These are phyloP conservation scores for Euphorbia celastroides DNA, from an alignment of 441 rosid genomes.

Conservation along the genomic window DNA sequence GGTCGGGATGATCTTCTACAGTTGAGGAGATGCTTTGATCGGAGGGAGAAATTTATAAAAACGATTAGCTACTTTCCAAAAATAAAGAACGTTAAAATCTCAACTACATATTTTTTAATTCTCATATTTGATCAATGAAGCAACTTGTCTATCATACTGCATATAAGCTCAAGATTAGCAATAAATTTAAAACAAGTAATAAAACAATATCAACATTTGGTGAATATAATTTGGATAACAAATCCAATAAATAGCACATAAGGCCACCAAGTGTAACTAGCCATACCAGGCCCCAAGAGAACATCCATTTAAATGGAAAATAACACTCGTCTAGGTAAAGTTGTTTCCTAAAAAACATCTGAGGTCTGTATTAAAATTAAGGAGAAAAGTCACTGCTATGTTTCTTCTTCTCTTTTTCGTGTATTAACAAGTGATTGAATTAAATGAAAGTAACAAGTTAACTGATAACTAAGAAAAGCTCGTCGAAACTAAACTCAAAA, in stretches of 20 bases:
- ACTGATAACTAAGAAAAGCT: neutral
- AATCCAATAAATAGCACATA: neutral
- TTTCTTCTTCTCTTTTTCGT: neutral
- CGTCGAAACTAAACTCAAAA: neutral
- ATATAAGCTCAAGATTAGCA: neutral
- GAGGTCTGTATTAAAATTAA: neutral
- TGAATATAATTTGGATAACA: neutral
- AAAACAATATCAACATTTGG: neutral
- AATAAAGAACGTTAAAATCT: neutral
- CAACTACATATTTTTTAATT: neutral
- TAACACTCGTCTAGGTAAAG: neutral
- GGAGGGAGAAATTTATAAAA: constrained; percentile 21
- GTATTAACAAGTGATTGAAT: neutral
- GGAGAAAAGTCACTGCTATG: neutral
- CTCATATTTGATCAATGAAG: neutral
- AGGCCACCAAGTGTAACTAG: neutral
- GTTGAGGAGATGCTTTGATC: constrained; percentile 29
- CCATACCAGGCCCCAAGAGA: neutral
- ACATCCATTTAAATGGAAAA: constrained; percentile 4
- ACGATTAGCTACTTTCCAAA: neutral
- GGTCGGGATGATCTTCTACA: constrained; percentile 35
- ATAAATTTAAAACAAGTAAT: neutral
- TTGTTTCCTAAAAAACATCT: neutral
- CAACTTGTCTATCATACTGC: neutral
- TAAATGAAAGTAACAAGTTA: neutral